These are phyloP conservation scores for Colletotrichum salicis DNA, from an alignment of 2,329 filamentous ascomycete genomes.

Conservation along the genomic window DNA sequence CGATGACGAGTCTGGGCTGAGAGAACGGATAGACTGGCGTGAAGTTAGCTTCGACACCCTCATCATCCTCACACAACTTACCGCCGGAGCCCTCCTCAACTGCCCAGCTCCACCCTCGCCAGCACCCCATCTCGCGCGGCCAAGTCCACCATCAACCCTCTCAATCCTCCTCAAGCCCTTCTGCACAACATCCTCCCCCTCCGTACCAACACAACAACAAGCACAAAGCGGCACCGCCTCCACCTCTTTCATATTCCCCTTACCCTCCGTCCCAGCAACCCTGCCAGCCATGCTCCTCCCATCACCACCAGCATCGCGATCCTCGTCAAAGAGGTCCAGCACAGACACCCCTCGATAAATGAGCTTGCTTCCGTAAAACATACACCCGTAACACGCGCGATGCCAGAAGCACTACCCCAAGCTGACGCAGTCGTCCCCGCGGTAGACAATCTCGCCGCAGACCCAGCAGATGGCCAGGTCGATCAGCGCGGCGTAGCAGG, in stretches of 20 bases:
- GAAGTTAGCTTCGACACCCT: neutral
- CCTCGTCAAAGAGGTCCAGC: slow-evolving; percentile 46
- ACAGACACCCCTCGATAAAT: slow-evolving; percentile 49
- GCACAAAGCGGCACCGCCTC: slow-evolving; percentile 60
- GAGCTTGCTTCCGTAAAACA: slow-evolving; percentile 59
- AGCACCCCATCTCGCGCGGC: slow-evolving; percentile 54
- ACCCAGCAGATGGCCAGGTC: slow-evolving; percentile 68
- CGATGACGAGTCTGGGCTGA: slow-evolving; percentile 16
- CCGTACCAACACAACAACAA: slow-evolving; percentile 55
- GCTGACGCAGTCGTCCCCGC: slow-evolving; percentile 65
- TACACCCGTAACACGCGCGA: slow-evolving; percentile 64
- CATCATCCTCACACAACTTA: neutral
- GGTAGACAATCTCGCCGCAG: slow-evolving; percentile 64
- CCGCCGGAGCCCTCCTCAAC: slow-evolving; percentile 27
- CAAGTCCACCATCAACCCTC: slow-evolving; percentile 58
- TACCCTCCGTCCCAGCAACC: slow-evolving; percentile 19
- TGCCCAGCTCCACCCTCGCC: slow-evolving; percentile 37
- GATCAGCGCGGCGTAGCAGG: slow-evolving; percentile 59
- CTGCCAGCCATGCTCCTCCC: slow-evolving; percentile 1
- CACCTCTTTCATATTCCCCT: slow-evolving; percentile 52
- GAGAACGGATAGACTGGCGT: slow-evolving; percentile 8
- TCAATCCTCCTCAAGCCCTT: slow-evolving; percentile 57
- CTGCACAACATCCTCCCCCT: slow-evolving; percentile 51
- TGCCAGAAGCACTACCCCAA: slow-evolving; percentile 73
- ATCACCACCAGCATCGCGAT: slow-evolving; percentile 33